phyloP scores from a whole-genome alignment of 768 basidiomycete species.

The Pleurotus giganteus region DNA sequence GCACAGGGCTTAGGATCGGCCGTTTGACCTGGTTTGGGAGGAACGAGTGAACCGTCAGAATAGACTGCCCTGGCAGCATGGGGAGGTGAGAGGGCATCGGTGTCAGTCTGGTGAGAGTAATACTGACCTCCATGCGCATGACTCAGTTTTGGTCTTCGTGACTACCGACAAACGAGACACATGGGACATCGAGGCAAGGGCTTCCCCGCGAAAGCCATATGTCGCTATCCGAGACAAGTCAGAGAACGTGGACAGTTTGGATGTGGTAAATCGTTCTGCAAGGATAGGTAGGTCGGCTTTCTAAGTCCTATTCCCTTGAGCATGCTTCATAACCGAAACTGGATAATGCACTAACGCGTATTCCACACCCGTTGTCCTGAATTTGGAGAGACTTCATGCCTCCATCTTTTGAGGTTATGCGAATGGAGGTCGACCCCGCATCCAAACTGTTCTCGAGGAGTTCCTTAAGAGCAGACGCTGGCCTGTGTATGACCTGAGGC shows the following conservation, averaged over 20 bases:
- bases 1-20: constrained; percentile 87
- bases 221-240: constrained; percentile 84
- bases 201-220: constrained; percentile 97
- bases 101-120: not conserved
- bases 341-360: constrained; percentile 53
- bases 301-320: constrained; percentile 35
- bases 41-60: constrained; percentile 69
- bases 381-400: constrained; percentile 94
- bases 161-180: constrained; percentile 85
- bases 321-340: not conserved
- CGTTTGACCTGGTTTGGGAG: constrained; percentile 66
- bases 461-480: constrained; percentile 94
- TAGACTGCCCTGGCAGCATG: constrained; percentile 68
- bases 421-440: constrained; percentile 84
- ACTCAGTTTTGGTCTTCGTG: constrained; percentile 83
- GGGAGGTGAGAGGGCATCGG: constrained; percentile 3
- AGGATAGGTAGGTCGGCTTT: constrained; percentile 87
- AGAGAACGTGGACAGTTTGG: constrained; percentile 83
- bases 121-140: constrained; percentile 91
- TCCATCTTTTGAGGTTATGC: constrained; percentile 89
- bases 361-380: constrained; percentile 95
- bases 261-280: constrained; percentile 94
- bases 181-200: constrained; percentile 93
- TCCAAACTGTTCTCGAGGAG: constrained; percentile 95
- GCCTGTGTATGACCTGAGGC: constrained; percentile 80